Evolutionary conservation across 441 rosid genomes (phyloP), one percentile per base, ranked within the genome.

Genomic region (Mallotus repandus): DNA sequence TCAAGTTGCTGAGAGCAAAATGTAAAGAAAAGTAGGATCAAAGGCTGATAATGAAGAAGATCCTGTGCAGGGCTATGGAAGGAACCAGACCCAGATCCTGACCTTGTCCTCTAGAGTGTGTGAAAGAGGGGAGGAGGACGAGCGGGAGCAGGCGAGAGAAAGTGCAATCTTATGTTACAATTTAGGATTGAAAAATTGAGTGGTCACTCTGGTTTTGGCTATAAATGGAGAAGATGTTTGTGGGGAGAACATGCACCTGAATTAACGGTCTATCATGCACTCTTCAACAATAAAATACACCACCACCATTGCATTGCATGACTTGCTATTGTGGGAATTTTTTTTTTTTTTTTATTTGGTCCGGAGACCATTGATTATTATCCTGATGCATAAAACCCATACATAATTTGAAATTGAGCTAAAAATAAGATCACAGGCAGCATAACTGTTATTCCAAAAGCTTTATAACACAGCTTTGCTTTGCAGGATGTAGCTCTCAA

Each of bases 191-290:
- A 63, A 78, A 79, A 32, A 73, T 78, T 78, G 81, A 64, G 67
- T 78, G 84, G 75, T 72, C 70, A 71, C 48, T 70, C 80, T 76
- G 57, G 63, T n/a, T 67, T 74, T 74, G 68, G 59, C 81, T 79
- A 81, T 81, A 68, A 78, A 74, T 79, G 81, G 84, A 68, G 25
- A 15, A 49, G 32, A 0, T 10, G 46, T 64, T 74, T 66, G 9
- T 16, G 68, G 58, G 70, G 45, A 41, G 71, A 73, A 52, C 54
- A 66, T 66, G 48, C 75, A 79, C 86, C 92, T 81, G 76, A 85
- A 88, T 71, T 78, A 82, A 79, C 87, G 88, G 91, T 73, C 73
- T 58, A 78, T 86, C 86, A 49, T 68, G 61, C 62, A 76, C 75
- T 77, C 35, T 38, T 54, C 55, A 75, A 71, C 75, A 41, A 68